Conservation (phyloP, 2,329 filamentous ascomycete genomes). For the Trichophyton benhamiae region DNA sequence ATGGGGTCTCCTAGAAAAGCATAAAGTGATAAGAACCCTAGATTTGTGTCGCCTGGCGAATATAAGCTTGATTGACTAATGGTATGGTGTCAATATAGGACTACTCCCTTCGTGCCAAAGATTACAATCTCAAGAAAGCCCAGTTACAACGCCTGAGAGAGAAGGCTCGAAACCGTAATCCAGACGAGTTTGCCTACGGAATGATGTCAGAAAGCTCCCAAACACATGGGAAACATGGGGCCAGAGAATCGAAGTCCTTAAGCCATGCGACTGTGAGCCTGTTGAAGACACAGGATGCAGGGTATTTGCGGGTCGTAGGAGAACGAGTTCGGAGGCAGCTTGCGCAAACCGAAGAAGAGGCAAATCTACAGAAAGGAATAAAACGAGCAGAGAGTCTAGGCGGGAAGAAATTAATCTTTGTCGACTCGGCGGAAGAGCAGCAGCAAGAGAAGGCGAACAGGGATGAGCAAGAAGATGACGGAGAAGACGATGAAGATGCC, state of each 20-base stretch:
- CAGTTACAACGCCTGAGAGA: conserved; percentile 47
- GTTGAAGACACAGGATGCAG: conserved; percentile 54
- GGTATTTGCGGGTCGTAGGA: conserved; percentile 47
- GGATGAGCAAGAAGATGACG: conserved; percentile 18
- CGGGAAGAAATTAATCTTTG: conserved; percentile 29
- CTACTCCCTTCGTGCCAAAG: conserved; percentile 52
- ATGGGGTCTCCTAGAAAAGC: conserved; percentile 89
- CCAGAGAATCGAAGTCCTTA: conserved; percentile 37
- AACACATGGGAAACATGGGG: conserved; percentile 32
- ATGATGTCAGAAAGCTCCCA: conserved; percentile 45
- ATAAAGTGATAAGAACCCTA: conserved; percentile 49
- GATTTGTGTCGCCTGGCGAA: background rate
- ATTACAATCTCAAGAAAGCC: conserved; percentile 50
- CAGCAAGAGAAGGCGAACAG: conserved; percentile 21
- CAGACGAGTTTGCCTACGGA: conserved; percentile 54
- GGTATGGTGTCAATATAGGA: conserved; percentile 31
- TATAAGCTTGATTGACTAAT: background rate
- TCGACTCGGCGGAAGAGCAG: conserved; percentile 27
- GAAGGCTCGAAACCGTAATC: conserved; percentile 50
- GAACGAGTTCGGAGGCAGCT: conserved; percentile 44
- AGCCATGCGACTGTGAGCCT: conserved; percentile 48
- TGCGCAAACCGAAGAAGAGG: conserved; percentile 37
- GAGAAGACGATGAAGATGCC: conserved; percentile 15
- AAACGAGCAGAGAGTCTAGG: conserved; percentile 17
- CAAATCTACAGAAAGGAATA: conserved; percentile 28